phyloP scores from a whole-genome alignment of 139 green algal species.

The Chlorella sp. region DNA sequence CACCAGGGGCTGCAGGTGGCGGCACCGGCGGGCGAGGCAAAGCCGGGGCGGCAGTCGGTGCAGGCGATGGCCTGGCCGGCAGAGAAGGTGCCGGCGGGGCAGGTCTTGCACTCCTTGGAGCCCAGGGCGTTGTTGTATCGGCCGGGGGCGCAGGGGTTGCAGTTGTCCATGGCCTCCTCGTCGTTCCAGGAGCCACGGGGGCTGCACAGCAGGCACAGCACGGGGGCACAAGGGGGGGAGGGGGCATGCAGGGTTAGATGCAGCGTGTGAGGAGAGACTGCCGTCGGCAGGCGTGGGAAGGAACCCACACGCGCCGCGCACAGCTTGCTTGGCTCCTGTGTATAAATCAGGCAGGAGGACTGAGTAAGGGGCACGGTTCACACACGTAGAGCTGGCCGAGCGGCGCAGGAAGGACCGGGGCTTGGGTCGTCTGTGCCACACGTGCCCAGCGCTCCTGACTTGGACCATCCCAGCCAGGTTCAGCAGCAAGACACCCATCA shows the following conservation, averaged over 20 bases:
- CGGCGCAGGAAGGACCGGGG: too few relatives aligned
- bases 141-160: neutral
- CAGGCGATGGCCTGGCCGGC: neutral
- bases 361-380: too few relatives aligned
- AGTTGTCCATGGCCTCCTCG: neutral
- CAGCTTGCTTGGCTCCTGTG: too few relatives aligned
- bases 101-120: slow-evolving; percentile 5
- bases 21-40: neutral
- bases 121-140: neutral
- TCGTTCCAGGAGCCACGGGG: neutral
- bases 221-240: neutral
- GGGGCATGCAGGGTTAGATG: neutral
- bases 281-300: too few relatives aligned
- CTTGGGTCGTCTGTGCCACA: too few relatives aligned
- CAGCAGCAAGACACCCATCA: too few relatives aligned
- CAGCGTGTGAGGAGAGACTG: neutral
- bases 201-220: neutral
- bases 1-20: neutral
- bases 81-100: neutral
- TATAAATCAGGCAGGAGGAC: too few relatives aligned
- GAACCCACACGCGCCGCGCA: too few relatives aligned
- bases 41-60: neutral
- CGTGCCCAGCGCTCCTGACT: too few relatives aligned
- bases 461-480: too few relatives aligned
- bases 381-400: too few relatives aligned